These are phyloP conservation scores for Neospora caninum DNA, from an alignment of 169 alveolate genomes.

Conservation along the genomic window DNA sequence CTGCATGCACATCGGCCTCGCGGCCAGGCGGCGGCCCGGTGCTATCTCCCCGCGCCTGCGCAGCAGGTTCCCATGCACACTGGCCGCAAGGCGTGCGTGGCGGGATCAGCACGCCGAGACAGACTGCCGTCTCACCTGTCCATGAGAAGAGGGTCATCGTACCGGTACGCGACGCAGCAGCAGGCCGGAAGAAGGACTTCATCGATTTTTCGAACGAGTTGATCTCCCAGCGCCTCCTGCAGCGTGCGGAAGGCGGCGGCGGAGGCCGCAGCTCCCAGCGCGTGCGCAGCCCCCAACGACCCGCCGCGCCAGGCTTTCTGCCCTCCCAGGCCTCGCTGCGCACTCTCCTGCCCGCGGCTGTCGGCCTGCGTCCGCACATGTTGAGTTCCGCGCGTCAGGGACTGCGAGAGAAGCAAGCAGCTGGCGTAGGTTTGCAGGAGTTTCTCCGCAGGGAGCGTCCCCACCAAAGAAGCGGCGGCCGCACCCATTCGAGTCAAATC, in stretches of 20 bases:
- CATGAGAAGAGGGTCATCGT: slow-evolving; percentile 13
- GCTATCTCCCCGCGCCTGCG: no score
- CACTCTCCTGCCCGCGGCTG: no score
- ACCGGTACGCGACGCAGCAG: slow-evolving; percentile 39
- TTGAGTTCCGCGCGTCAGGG: background rate
- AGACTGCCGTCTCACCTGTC: background rate
- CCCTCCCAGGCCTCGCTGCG: background rate
- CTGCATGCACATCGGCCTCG: no score
- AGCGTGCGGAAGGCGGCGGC: background rate
- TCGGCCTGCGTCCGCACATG: no score
- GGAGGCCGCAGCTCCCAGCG: background rate
- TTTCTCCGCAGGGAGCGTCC: background rate
- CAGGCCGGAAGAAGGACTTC: slow-evolving; percentile 6
- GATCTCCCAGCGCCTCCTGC: background rate
- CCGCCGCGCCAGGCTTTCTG: background rate
- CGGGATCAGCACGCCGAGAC: no score
- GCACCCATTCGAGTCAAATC: background rate
- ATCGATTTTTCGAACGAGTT: background rate
- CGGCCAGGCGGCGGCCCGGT: no score
- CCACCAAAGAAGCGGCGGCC: background rate
- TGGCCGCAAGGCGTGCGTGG: no score
- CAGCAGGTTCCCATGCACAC: no score
- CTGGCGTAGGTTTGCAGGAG: slow-evolving; percentile 18
- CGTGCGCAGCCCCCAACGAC: background rate
- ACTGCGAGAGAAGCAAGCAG: background rate